phyloP scores from a whole-genome alignment of 2,329 filamentous ascomycete genomes.

The Rutstroemia sp. region DNA sequence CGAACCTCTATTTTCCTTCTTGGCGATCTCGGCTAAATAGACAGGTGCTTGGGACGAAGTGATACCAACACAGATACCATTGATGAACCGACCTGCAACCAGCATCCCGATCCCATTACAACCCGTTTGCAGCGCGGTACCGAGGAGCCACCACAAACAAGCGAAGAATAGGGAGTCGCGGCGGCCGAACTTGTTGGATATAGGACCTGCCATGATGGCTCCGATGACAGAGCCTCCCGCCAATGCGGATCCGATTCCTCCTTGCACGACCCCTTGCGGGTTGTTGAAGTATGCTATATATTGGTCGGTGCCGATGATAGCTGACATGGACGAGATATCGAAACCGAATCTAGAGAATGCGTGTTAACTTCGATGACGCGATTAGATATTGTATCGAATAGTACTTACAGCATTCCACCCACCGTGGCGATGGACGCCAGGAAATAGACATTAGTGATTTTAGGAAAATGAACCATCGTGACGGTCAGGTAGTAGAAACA shows the following conservation, averaged over 20 bases:
- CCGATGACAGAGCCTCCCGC: slow-evolving; percentile 62
- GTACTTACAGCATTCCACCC: slow-evolving; percentile 15
- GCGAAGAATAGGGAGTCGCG: slow-evolving; percentile 35
- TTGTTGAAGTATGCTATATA: slow-evolving; percentile 44
- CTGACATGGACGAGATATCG: slow-evolving; percentile 50
- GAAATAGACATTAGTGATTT: slow-evolving; percentile 19
- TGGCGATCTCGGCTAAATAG: slow-evolving; percentile 58
- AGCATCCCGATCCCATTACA: slow-evolving; percentile 36
- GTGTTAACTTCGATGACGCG: background rate
- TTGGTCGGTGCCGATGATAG: slow-evolving; percentile 42
- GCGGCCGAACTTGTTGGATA: slow-evolving; percentile 49
- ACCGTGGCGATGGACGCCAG: slow-evolving; percentile 15
- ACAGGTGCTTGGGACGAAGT: slow-evolving; percentile 59
- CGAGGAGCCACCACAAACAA: slow-evolving; percentile 11
- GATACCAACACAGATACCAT: slow-evolving; percentile 58
- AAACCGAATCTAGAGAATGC: slow-evolving; percentile 30
- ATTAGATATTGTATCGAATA: too few relatives aligned
- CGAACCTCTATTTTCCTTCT: slow-evolving; percentile 47
- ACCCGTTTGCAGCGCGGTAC: slow-evolving; percentile 7
- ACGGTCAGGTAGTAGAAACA: slow-evolving; percentile 8
- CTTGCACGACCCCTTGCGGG: slow-evolving; percentile 28
- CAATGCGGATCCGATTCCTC: slow-evolving; percentile 49
- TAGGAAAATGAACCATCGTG: slow-evolving; percentile 10
- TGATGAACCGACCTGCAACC: slow-evolving; percentile 49
- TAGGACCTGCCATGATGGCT: slow-evolving; percentile 47